Percentiles rank a stretch among this genome's conserved stretches.
Evolutionary conservation across 495 filamentous ascomycete species (phyloP).

Genomic region (Lindgomyces ingoldianus): DNA sequence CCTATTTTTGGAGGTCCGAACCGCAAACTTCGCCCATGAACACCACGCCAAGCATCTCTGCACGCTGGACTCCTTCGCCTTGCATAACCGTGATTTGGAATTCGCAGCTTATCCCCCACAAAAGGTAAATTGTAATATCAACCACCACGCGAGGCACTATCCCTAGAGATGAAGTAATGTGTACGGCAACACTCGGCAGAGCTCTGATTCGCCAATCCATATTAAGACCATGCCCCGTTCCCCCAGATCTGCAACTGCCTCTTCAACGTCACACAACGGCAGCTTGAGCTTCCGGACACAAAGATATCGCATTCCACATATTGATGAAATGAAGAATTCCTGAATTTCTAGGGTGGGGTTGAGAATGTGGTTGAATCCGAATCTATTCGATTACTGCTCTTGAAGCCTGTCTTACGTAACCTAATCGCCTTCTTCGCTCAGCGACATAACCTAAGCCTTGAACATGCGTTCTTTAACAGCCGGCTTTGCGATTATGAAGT

Average conservation of each 20-base stretch:
- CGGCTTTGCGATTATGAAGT: conserved; percentile 25
- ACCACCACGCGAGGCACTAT: conserved; percentile 14
- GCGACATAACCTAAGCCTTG: not conserved
- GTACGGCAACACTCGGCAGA: not conserved
- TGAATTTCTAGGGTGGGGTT: not conserved
- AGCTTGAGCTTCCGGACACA: not conserved
- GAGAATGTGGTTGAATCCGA: not conserved
- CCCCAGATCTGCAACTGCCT: not conserved
- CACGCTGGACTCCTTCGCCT: not conserved
- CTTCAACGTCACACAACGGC: not conserved
- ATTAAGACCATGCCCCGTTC: not conserved
- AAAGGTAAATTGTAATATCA: not conserved
- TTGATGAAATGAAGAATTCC: not conserved
- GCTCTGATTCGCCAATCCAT: conserved; percentile 5
- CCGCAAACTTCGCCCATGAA: too few relatives aligned
- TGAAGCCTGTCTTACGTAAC: not conserved
- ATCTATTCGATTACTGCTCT: not conserved
- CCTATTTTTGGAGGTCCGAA: too few relatives aligned
- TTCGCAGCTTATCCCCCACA: not conserved
- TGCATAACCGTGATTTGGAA: conserved; percentile 18
- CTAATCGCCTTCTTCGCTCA: too few relatives aligned
- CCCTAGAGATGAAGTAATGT: conserved; percentile 4
- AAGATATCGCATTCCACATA: not conserved
- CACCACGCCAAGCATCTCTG: not conserved
- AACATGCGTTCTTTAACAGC: conserved; percentile 4